Evolutionary conservation across 2,329 filamentous ascomycete species (phyloP).

Genomic region (Acrocalymma vagum): DNA sequence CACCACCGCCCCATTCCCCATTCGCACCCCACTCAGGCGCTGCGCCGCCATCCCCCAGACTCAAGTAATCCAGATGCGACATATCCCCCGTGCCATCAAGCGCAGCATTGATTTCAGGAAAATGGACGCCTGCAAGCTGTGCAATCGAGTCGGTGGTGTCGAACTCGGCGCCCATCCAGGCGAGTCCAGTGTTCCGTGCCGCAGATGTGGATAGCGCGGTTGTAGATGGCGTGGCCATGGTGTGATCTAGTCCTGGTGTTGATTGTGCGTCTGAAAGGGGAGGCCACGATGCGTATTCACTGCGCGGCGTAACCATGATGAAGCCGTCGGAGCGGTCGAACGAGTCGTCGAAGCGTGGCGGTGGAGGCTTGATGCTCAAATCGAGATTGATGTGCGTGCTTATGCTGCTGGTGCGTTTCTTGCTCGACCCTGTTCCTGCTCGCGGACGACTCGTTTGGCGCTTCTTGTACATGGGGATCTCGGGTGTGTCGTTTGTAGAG

Average conservation of each 20-base stretch:
- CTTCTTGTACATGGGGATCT: constrained; percentile 37
- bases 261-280: constrained; percentile 20
- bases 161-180: constrained; percentile 41
- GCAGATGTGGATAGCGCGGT: constrained; percentile 14
- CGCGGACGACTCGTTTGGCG: constrained; percentile 35
- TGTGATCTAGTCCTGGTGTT: constrained; percentile 19
- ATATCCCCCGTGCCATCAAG: constrained; percentile 20
- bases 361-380: constrained; percentile 28
- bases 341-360: constrained; percentile 19
- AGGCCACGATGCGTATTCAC: constrained; percentile 34
- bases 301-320: constrained; percentile 40
- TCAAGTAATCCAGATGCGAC: constrained; percentile 42
- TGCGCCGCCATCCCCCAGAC: constrained; percentile 27
- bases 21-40: constrained; percentile 27
- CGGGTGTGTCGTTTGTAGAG: constrained; percentile 27
- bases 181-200: constrained; percentile 5
- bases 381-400: constrained; percentile 22
- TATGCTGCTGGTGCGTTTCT: constrained; percentile 25
- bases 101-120: constrained; percentile 36
- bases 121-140: constrained; percentile 41
- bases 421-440: constrained; percentile 23
- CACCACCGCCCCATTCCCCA: constrained; percentile 21
- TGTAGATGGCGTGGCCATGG: constrained; percentile 16
- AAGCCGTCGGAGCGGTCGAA: constrained; percentile 27
- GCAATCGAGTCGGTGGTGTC: constrained; percentile 29